phyloP scores from a whole-genome alignment of 108 stramenopile genomes.

The Nannochloropsis salina region DNA sequence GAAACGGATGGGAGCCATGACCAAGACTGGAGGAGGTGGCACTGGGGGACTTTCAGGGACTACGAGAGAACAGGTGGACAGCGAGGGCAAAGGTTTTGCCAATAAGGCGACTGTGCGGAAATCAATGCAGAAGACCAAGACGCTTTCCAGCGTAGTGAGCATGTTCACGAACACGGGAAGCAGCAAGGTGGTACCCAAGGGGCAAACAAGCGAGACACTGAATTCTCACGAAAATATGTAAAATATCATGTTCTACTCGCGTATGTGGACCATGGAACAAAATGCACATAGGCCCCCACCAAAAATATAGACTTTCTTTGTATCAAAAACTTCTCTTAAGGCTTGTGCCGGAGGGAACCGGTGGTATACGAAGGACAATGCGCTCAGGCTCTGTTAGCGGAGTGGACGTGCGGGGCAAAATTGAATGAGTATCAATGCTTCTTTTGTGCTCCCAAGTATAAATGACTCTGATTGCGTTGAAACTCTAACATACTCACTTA shows the following conservation, averaged over 20 bases:
- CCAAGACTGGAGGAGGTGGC: not conserved
- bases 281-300: no score
- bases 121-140: not conserved
- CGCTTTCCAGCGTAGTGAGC: not conserved
- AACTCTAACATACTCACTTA: not conserved
- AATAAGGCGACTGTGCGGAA: not conserved
- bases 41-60: not conserved
- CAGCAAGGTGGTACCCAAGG: not conserved
- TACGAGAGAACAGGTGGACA: not conserved
- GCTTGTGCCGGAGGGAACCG: not conserved
- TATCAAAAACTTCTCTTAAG: no score
- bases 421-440: no score
- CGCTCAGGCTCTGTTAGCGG: not conserved
- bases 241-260: no score
- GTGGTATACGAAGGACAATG: slow-evolving; percentile 11
- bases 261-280: no score
- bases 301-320: no score
- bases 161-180: not conserved
- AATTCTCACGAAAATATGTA: no score
- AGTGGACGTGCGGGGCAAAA: not conserved
- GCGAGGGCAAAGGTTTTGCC: not conserved
- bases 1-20: not conserved
- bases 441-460: no score
- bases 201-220: not conserved
- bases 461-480: no score